Base-by-base conservation (phyloP, 371 early-diverging fungal species). In the Rhizopus stolonifer region DNA sequence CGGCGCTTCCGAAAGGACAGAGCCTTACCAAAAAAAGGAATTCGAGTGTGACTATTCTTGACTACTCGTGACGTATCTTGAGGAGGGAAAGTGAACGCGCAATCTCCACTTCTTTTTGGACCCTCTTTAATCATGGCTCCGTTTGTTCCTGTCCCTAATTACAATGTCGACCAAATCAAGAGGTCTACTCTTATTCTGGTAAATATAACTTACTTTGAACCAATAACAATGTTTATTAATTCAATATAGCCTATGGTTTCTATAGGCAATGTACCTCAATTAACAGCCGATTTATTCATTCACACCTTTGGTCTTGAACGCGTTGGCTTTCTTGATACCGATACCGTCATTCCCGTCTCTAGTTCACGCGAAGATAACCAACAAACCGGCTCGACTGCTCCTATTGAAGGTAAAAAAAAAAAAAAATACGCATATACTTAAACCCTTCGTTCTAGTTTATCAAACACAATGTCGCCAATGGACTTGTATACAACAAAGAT, bases 211-310 rank as follows among this genome's bases (percentile, higher is more conserved):
- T 26, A 13, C n/a, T n/a, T 26, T 34, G 33, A 33, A 31, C n/a
- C n/a, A n/a, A n/a, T n/a, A n/a, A n/a, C n/a, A 25, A 29, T 18
- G 3, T 24, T 4, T 33, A 49, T 49, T 25, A 9, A 39, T 11
- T 32, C 14, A 33, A 36, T 18, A 17, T 49, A 81, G 72, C 90
- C 90, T 6, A 73, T 86, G 0, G 88, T 91, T 9, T 89, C 91
- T 6, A 85, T 90, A 39, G 91, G 90, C 44, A 90, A 89, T 58
- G 87, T 90, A 21, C 89, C 90, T 34, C 91, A 91, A 61, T 67
- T 90, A 22, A 65, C 83, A 0, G 70, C 80, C 18, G 91, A 91
- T 74, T 71, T 91, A 31, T 55, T 89, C 0, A 79, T 89, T 40
- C 79, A 83, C 44, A 88, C 89, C 1, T 65, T 88, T 9, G 43